Evolutionary conservation across 495 filamentous ascomycete genomes (phyloP).

Genomic region (Daldinia bambusicola): DNA sequence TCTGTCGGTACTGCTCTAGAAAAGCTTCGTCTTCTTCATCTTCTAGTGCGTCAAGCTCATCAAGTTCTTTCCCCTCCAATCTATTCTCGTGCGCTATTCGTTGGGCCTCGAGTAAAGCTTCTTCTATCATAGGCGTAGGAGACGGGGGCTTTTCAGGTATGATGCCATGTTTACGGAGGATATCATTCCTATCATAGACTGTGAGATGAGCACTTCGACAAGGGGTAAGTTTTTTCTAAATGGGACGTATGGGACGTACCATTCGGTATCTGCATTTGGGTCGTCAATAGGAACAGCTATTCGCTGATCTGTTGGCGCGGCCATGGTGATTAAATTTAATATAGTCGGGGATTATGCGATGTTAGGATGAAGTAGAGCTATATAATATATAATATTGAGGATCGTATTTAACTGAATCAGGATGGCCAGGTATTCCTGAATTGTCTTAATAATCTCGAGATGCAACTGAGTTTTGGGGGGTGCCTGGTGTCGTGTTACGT

Average conservation of each 20-base stretch:
- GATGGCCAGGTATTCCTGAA: background rate
- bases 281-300: conserved; percentile 87
- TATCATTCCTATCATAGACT: conserved; percentile 83
- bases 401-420: background rate
- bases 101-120: conserved; percentile 86
- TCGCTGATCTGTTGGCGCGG: conserved; percentile 72
- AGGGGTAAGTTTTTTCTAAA: background rate
- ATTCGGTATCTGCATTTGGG: conserved; percentile 98
- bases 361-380: background rate
- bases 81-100: conserved; percentile 86
- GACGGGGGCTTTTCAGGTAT: conserved; percentile 97
- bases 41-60: conserved; percentile 92
- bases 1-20: conserved; percentile 83
- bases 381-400: background rate
- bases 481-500: conserved; percentile 24
- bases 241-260: conserved; percentile 63
- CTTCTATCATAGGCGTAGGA: conserved; percentile 92
- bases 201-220: conserved; percentile 12
- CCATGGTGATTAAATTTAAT: conserved; percentile 64
- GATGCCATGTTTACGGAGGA: conserved; percentile 93
- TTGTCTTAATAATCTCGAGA: background rate
- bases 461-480: conserved; percentile 9
- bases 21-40: conserved; percentile 93
- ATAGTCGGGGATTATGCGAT: background rate
- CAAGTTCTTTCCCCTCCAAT: conserved; percentile 90